Conservation (phyloP, 2,329 filamentous ascomycete species). For the Saccharata proteae region DNA sequence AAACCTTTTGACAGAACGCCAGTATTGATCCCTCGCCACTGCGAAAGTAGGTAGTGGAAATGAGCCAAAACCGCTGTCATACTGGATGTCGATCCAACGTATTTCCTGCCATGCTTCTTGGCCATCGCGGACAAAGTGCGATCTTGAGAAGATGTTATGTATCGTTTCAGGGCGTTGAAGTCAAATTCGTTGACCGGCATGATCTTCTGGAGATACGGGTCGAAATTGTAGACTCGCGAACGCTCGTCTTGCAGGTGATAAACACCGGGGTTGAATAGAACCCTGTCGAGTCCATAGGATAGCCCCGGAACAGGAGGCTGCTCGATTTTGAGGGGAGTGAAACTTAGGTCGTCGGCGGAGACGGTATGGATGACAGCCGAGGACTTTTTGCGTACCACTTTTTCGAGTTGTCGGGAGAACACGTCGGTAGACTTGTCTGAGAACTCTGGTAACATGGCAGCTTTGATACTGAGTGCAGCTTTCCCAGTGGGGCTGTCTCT, state of each 20-base stretch:
- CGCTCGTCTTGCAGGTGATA: slow-evolving; percentile 83
- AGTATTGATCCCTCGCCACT: slow-evolving; percentile 63
- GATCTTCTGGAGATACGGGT: slow-evolving; percentile 83
- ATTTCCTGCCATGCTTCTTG: slow-evolving; percentile 56
- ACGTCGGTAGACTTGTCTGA: too few relatives aligned
- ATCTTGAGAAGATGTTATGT: slow-evolving; percentile 87
- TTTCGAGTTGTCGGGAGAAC: too few relatives aligned
- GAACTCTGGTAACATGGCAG: too few relatives aligned
- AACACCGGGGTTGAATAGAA: slow-evolving; percentile 91
- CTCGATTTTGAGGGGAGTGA: slow-evolving; percentile 29
- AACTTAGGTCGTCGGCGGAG: slow-evolving; percentile 18
- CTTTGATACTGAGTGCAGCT: too few relatives aligned
- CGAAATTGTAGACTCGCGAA: slow-evolving; percentile 88
- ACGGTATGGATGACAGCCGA: not conserved
- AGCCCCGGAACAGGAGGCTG: slow-evolving; percentile 49
- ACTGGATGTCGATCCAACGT: slow-evolving; percentile 90
- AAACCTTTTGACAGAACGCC: slow-evolving; percentile 58
- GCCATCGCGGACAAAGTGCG: slow-evolving; percentile 57
- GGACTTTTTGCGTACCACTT: too few relatives aligned
- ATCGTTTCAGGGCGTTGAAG: slow-evolving; percentile 72
- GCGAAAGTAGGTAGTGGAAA: slow-evolving; percentile 83
- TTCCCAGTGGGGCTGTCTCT: too few relatives aligned
- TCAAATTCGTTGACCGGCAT: slow-evolving; percentile 93
- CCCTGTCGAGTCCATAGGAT: slow-evolving; percentile 66
- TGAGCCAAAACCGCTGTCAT: slow-evolving; percentile 83